Conservation (phyloP, 768 basidiomycete genomes). For the Pleurotus platypus region DNA sequence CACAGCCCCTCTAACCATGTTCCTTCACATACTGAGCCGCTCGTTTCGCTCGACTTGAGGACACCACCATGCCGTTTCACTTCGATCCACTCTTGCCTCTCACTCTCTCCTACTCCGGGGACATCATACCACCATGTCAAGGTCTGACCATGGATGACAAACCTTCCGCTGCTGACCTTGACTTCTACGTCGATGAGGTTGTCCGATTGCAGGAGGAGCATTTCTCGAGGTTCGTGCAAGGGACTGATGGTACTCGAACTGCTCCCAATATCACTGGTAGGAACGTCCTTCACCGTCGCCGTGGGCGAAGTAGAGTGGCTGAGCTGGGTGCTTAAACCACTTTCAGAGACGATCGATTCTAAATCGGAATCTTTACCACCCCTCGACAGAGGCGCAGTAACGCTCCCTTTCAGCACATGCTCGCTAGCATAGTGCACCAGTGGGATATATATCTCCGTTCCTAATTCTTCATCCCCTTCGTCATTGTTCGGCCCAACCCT, state of each 20-base stretch:
- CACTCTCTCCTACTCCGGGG: slow-evolving; percentile 26
- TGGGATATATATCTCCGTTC: slow-evolving; percentile 92
- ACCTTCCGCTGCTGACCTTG: slow-evolving; percentile 37
- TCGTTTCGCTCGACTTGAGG: slow-evolving; percentile 17
- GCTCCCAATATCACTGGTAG: slow-evolving; percentile 6
- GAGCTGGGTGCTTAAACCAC: slow-evolving; percentile 1
- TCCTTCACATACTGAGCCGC: slow-evolving; percentile 1
- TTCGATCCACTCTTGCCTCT: slow-evolving; percentile 34
- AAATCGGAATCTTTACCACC: not conserved
- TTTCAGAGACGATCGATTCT: slow-evolving; percentile 1
- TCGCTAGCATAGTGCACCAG: slow-evolving; percentile 79
- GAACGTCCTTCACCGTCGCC: slow-evolving; percentile 1
- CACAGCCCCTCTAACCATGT: not conserved
- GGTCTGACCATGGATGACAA: slow-evolving; percentile 43
- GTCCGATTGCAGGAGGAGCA: slow-evolving; percentile 12
- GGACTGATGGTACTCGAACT: slow-evolving; percentile 5
- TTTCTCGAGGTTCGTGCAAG: slow-evolving; percentile 9
- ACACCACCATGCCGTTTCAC: slow-evolving; percentile 27
- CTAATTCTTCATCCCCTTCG: slow-evolving; percentile 33
- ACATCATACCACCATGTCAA: slow-evolving; percentile 55
- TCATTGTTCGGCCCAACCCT: slow-evolving; percentile 22
- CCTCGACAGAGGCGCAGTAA: not conserved
- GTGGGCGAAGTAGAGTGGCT: not conserved
- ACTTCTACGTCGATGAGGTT: slow-evolving; percentile 41
- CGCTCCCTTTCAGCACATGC: slow-evolving; percentile 20